Evolutionary conservation across 2,329 filamentous ascomycete genomes (phyloP).

Genomic region (Monilinia laxa): DNA sequence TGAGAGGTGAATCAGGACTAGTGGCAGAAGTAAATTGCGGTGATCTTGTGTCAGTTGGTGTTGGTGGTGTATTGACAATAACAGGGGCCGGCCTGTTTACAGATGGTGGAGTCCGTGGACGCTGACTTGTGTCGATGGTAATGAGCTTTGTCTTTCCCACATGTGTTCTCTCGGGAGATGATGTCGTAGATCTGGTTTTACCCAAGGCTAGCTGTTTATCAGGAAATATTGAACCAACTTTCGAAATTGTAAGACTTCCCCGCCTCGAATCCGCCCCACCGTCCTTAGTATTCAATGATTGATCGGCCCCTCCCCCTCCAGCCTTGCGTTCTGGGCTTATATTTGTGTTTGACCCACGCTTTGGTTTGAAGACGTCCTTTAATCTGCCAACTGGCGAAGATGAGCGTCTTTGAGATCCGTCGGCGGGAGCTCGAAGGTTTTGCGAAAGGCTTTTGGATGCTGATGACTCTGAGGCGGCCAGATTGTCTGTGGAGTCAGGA

Average conservation of each 20-base stretch:
- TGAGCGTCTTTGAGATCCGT: conserved; percentile 54
- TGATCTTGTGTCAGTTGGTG: conserved; percentile 52
- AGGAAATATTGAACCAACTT: conserved; percentile 37
- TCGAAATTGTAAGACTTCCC: conserved; percentile 36
- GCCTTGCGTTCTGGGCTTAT: conserved; percentile 47
- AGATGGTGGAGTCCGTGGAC: conserved; percentile 38
- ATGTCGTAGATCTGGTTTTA: conserved; percentile 27
- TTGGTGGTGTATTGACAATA: conserved; percentile 67
- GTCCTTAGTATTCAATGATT: conserved; percentile 29
- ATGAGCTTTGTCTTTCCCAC: conserved; percentile 31
- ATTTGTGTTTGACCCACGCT: conserved; percentile 44
- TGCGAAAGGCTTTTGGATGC: conserved; percentile 41
- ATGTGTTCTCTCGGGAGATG: conserved; percentile 36
- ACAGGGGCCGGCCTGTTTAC: conserved; percentile 45
- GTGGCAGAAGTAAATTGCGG: conserved; percentile 36
- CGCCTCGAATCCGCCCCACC: conserved; percentile 31
- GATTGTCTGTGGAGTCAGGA: conserved; percentile 32
- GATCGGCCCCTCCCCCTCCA: conserved; percentile 27
- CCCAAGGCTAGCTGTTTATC: conserved; percentile 32
- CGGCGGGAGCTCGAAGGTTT: conserved; percentile 45
- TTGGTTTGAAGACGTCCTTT: conserved; percentile 65
- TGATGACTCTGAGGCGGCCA: conserved; percentile 40
- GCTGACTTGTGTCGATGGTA: conserved; percentile 35
- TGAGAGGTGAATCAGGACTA: conserved; percentile 27
- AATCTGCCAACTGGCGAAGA: conserved; percentile 70